phyloP scores from a whole-genome alignment of 345 rosid genomes.

The Rhodamnia rubescens region DNA sequence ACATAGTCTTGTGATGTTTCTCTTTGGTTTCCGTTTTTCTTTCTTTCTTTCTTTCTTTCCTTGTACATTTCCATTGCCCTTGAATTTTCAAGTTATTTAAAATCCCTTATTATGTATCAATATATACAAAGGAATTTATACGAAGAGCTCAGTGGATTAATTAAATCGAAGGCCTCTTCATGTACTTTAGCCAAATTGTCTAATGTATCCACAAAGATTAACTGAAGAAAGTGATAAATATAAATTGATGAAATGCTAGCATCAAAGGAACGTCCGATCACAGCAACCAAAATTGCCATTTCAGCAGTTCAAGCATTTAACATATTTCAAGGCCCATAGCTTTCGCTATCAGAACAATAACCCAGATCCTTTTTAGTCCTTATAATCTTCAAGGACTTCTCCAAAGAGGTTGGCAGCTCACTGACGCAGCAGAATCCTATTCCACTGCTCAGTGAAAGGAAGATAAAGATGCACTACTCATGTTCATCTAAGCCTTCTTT shows the following conservation, averaged over 20 bases:
- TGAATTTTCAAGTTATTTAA: neutral
- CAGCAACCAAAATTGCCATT: neutral
- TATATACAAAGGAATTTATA: neutral
- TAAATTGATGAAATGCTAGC: neutral
- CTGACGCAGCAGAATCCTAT: neutral
- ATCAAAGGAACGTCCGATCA: neutral
- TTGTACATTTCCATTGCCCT: neutral
- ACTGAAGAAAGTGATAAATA: neutral
- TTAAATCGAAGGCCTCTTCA: neutral
- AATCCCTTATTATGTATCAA: neutral
- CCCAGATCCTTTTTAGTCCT: neutral
- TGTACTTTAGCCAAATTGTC: neutral
- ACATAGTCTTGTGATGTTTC: neutral
- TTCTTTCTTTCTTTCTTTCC: neutral
- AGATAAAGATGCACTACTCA: neutral
- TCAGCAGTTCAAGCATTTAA: neutral
- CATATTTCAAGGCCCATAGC: neutral
- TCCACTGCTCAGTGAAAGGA: neutral
- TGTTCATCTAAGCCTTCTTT: neutral
- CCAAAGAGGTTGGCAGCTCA: neutral
- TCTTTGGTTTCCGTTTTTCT: neutral
- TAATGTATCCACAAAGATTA: neutral
- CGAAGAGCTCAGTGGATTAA: neutral
- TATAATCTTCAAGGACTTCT: neutral
- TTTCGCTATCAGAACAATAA: neutral